These are phyloP conservation scores for Trichophyton schoenleinii DNA, from an alignment of 2,329 filamentous ascomycete genomes.

Conservation along the genomic window DNA sequence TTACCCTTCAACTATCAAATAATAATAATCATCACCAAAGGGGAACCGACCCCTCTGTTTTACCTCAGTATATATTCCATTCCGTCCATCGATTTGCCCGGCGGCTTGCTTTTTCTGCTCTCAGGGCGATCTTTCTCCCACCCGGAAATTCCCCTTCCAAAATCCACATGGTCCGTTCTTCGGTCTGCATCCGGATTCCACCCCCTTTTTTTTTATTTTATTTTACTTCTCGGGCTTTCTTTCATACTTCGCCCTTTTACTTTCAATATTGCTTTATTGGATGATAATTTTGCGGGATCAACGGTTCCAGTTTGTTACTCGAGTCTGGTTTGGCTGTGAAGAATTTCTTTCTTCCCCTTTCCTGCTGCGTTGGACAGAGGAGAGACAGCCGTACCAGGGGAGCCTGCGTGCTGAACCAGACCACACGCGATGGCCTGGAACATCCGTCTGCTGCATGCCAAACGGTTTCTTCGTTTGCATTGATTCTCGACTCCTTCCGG, in stretches of 20 bases:
- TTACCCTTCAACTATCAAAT: no score
- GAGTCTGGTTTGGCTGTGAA: background rate
- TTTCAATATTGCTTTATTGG: background rate
- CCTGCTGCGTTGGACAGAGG: background rate
- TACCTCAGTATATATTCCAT: no score
- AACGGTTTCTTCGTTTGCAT: background rate
- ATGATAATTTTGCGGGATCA: background rate
- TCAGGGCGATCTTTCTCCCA: no score
- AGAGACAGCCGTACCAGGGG: background rate
- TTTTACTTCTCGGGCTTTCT: background rate
- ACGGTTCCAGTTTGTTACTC: background rate
- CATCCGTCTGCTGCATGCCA: background rate
- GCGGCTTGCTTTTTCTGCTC: no score
- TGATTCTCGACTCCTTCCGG: background rate
- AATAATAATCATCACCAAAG: no score
- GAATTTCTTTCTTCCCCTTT: background rate
- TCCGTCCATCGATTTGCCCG: no score
- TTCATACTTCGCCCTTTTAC: background rate
- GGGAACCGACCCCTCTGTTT: no score
- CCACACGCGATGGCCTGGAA: background rate
- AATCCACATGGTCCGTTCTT: background rate
- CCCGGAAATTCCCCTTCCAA: background rate
- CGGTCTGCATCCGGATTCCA: background rate
- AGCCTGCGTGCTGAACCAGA: background rate
- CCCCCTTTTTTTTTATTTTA: background rate